A percentile compares a stretch with the other conserved stretches of the same genome.
These are phyloP conservation scores for Aspergillus bombycis DNA, from an alignment of 2,329 filamentous ascomycete genomes.

Conservation along the genomic window DNA sequence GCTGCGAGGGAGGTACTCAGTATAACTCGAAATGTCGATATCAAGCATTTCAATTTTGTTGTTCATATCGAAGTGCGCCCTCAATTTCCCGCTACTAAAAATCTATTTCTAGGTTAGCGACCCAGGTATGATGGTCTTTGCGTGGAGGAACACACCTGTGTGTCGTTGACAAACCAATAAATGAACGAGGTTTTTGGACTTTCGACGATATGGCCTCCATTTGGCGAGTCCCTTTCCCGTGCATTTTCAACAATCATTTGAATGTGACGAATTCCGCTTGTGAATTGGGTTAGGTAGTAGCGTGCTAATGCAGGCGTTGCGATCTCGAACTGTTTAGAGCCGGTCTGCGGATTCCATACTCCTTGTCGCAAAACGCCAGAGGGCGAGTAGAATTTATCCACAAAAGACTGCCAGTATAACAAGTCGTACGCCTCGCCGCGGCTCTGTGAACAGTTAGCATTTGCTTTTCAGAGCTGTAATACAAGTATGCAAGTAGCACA, in stretches of 20 bases:
- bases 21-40: constrained; percentile 74
- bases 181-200: constrained; percentile 78
- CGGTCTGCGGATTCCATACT: constrained; percentile 57
- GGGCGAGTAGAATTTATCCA: constrained; percentile 77
- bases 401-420: constrained; percentile 77
- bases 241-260: constrained; percentile 80
- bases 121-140: not conserved
- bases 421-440: constrained; percentile 69
- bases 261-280: constrained; percentile 81
- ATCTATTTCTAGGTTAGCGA: constrained; percentile 54
- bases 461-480: not conserved
- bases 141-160: constrained; percentile 65
- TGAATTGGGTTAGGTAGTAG: constrained; percentile 89
- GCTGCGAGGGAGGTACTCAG: constrained; percentile 79
- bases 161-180: constrained; percentile 84
- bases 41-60: constrained; percentile 85
- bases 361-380: constrained; percentile 76
- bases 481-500: constrained; percentile 37
- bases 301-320: constrained; percentile 77
- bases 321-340: constrained; percentile 85
- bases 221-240: constrained; percentile 59
- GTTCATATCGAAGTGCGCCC: constrained; percentile 75
- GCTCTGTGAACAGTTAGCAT: constrained; percentile 44
- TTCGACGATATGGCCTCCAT: constrained; percentile 73
- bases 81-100: constrained; percentile 74